Base-by-base conservation (phyloP, 2,329 filamentous ascomycete species). In the Emydomyces testavorans region DNA sequence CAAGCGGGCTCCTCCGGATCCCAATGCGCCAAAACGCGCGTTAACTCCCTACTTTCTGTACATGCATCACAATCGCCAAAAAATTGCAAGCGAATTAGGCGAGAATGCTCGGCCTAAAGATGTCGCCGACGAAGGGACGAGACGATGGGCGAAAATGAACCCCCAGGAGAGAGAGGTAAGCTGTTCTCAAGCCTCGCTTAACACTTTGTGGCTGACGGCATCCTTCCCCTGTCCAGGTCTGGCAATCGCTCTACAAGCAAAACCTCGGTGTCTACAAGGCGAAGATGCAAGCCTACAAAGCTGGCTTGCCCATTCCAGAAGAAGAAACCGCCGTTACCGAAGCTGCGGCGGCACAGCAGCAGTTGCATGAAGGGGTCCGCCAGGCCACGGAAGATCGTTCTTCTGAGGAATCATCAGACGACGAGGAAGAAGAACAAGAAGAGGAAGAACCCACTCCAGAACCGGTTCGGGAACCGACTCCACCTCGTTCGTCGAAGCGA, bases 41-140 rank as follows among this genome's bases (percentile, higher is more conserved):
- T 68, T 95, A 61, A 96, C 90, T 4, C 88, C 90, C 2, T 95
- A 93, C 73, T 94, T 96, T 73, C 73, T 95, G 52, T 96, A 88
- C 72, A 87, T 94, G 75, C 84, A 93, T 65, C 82, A 84, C 54
- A 87, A 87, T 54, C 84, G 92, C 42, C 77, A 81, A 44, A 82
- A 85, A 62, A 92, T 96, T 57, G 82, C 85, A 49, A 75, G 73
- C 28, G 87, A 93, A 57, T 76, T 94, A 8, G 85, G 83, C 18
- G 63, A 78, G n/a, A 75, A 79, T 51, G 80, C 82, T 6, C 82
- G 83, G 64, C 89, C 90, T 63, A 87, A 87, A 60, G 86, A 89
- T 50, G 85, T 96, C 41, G 83, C 88, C 62, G 80, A 85, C 51
- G 88, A 94, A 67, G 86, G 88, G 34, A 89, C 87, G 61, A 80